Conservation (phyloP, 345 rosid genomes). For the Arabidopsis arenosa region DNA sequence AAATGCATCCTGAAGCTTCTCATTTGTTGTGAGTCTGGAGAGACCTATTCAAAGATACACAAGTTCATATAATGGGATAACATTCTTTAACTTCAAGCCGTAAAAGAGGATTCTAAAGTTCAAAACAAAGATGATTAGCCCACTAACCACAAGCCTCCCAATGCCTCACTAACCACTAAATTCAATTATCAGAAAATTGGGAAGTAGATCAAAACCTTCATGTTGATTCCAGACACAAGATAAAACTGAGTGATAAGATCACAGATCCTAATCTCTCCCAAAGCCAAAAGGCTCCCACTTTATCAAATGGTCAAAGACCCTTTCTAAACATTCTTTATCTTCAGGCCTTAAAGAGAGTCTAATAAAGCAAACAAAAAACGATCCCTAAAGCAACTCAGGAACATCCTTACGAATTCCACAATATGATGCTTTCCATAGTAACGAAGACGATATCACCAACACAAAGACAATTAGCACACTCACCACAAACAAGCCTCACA, state of each 20-base stretch:
- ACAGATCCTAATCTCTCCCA: neutral
- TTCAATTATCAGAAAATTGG: neutral
- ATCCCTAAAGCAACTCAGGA: neutral
- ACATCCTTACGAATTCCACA: neutral
- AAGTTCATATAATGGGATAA: conserved; percentile 1
- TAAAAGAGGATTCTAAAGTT: neutral
- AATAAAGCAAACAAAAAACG: no score
- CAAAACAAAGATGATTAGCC: neutral
- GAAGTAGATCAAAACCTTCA: neutral
- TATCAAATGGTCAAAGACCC: neutral
- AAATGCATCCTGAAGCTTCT: conserved; percentile 79
- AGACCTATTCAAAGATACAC: conserved; percentile 56
- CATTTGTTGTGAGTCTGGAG: conserved; percentile 73
- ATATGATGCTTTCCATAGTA: no score
- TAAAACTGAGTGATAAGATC: neutral
- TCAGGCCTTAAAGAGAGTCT: no score
- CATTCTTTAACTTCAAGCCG: neutral
- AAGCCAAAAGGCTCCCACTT: neutral
- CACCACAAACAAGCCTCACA: neutral
- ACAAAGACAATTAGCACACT: neutral
- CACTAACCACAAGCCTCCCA: neutral
- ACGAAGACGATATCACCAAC: no score
- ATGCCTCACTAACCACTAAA: neutral
- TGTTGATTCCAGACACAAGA: conserved; percentile 16
- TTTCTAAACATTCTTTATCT: no score